A percentile compares a stretch with the other conserved stretches of the same genome.
phyloP scores from a whole-genome alignment of 2,329 filamentous ascomycete species.

The Talaromyces amestolkiae region DNA sequence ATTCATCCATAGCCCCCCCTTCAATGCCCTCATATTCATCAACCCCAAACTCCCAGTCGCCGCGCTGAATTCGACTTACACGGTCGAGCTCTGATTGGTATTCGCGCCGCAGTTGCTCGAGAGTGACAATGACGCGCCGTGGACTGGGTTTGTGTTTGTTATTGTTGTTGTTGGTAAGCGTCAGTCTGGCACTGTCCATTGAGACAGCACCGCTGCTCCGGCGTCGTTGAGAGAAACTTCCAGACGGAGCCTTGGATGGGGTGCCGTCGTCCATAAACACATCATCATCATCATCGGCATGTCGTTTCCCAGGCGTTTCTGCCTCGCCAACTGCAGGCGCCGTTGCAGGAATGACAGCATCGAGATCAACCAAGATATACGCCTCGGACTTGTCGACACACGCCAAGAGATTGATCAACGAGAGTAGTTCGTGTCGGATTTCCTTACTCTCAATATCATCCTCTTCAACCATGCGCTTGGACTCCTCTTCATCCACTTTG shows the following conservation, averaged over 20 bases:
- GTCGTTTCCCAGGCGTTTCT: conserved; percentile 47
- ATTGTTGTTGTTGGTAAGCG: conserved; percentile 10
- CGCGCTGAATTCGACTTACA: conserved; percentile 81
- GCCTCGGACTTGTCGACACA: conserved; percentile 79
- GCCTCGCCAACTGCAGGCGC: conserved; percentile 7
- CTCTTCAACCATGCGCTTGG: conserved; percentile 34
- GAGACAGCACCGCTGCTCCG: conserved; percentile 17
- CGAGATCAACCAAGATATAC: conserved; percentile 63
- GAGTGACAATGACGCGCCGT: conserved; percentile 75
- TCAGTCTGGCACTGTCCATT: conserved; percentile 3
- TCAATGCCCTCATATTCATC: conserved; percentile 29
- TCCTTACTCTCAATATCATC: conserved; percentile 53
- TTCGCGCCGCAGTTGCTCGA: conserved; percentile 81
- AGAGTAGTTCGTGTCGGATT: conserved; percentile 69
- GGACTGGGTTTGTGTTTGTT: conserved; percentile 29
- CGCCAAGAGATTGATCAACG: conserved; percentile 87
- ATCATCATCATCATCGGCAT: conserved; percentile 39
- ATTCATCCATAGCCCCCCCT: conserved; percentile 23
- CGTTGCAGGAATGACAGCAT: conserved; percentile 21
- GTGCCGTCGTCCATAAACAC: conserved; percentile 41
- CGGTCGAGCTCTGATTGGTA: conserved; percentile 89
- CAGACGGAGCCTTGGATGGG: conserved; percentile 20
- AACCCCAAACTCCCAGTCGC: conserved; percentile 74
- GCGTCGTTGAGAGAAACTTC: conserved; percentile 4
- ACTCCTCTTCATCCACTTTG: conserved; percentile 32